Evolutionary conservation across 108 stramenopile genomes (phyloP).

Genomic region (Mediolabrus comicus): DNA sequence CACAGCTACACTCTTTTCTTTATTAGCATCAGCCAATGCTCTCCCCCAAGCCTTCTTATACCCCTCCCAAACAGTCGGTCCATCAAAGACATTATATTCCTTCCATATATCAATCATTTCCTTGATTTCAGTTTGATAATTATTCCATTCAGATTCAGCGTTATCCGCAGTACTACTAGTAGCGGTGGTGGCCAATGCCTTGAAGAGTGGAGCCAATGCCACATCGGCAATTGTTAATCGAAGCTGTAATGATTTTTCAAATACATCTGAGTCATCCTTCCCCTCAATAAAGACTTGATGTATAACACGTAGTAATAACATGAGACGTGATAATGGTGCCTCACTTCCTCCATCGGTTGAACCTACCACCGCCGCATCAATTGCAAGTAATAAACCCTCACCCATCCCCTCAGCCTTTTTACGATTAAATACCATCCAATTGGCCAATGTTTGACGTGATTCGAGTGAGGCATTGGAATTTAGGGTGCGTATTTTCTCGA

Average conservation of each 20-base stretch:
- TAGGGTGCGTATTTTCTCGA: conserved; percentile 21
- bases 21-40: conserved; percentile 8
- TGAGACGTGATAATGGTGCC: conserved; percentile 26
- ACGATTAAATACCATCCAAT: conserved; percentile 33
- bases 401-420: conserved; percentile 22
- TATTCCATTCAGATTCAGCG: neutral
- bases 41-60: conserved; percentile 23
- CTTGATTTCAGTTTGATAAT: conserved; percentile 2
- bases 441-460: conserved; percentile 21
- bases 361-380: neutral
- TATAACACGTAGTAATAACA: conserved; percentile 51
- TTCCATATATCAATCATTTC: conserved; percentile 56
- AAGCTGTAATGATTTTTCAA: conserved; percentile 46
- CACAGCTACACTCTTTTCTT: neutral
- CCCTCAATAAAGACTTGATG: conserved; percentile 39
- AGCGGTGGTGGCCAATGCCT: conserved; percentile 20
- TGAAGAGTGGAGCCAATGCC: conserved; percentile 36
- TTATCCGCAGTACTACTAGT: neutral
- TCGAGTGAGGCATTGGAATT: conserved; percentile 20
- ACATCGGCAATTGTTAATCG: conserved; percentile 57
- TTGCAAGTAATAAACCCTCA: conserved; percentile 11
- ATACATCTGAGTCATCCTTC: conserved; percentile 25
- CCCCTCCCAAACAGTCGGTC: conserved; percentile 51
- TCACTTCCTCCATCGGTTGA: neutral
- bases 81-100: conserved; percentile 62